A percentile compares a stretch with the other conserved stretches of the same genome.
These are phyloP conservation scores for Fomitiporia mediterranea DNA, from an alignment of 1,284 basidiomycete species.

Conservation along the genomic window DNA sequence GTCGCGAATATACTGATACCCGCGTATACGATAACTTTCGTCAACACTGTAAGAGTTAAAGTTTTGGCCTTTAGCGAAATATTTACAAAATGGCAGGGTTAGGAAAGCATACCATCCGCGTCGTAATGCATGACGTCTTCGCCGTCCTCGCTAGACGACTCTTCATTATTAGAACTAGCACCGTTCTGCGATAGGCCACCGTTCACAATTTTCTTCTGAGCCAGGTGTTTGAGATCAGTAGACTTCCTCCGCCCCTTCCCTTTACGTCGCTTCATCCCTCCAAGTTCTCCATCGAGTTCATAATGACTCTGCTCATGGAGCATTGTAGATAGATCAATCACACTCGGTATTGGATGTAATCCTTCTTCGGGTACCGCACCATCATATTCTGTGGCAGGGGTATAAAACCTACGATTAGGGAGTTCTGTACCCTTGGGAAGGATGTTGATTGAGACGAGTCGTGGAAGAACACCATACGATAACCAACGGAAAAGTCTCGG, in stretches of 20 bases:
- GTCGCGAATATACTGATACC: constrained; percentile 74
- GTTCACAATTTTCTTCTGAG: background rate
- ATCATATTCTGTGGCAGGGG: constrained; percentile 82
- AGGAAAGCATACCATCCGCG: constrained; percentile 63
- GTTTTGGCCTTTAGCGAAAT: background rate
- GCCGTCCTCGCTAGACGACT: constrained; percentile 27
- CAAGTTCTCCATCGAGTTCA: constrained; percentile 6
- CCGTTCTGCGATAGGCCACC: constrained; percentile 11
- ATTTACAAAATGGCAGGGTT: constrained; percentile 16
- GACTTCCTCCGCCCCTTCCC: constrained; percentile 5
- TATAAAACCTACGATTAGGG: constrained; percentile 80
- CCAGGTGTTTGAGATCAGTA: background rate
- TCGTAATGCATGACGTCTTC: constrained; percentile 69
- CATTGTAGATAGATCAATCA: constrained; percentile 66
- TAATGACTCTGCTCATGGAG: constrained; percentile 26
- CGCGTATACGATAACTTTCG: constrained; percentile 87
- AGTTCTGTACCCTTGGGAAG: constrained; percentile 45
- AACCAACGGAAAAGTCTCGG: constrained; percentile 79
- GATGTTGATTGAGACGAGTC: constrained; percentile 14
- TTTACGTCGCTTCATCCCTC: constrained; percentile 17
- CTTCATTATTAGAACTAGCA: constrained; percentile 11
- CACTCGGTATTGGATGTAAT: constrained; percentile 75
- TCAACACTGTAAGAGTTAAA: constrained; percentile 55
- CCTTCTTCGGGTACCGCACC: constrained; percentile 55
- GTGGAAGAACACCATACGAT: constrained; percentile 36